Percentiles rank a stretch among this genome's conserved stretches.
phyloP scores from a whole-genome alignment of 192 early-diverging fungal species.

The Coemansia sp. region DNA sequence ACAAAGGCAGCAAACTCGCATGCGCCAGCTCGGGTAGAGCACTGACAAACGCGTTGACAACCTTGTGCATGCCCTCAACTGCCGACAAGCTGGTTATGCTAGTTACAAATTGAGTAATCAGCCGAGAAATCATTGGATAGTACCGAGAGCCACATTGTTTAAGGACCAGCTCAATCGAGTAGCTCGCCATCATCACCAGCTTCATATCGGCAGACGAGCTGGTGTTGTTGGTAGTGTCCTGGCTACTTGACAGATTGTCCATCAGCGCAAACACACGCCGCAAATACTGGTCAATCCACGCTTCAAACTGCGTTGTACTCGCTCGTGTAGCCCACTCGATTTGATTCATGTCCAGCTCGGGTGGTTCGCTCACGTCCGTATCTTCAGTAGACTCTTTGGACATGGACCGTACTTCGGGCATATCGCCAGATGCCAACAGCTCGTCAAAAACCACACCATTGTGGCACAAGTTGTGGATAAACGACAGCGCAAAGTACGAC shows the following conservation, averaged over 20 bases:
- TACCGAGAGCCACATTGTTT: constrained; percentile 48
- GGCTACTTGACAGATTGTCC: constrained; percentile 44
- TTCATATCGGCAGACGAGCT: constrained; percentile 17
- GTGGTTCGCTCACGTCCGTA: constrained; percentile 33
- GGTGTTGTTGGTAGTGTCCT: constrained; percentile 25
- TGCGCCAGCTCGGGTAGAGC: constrained; percentile 47
- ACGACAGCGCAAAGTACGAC: constrained; percentile 56
- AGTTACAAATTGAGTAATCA: constrained; percentile 42
- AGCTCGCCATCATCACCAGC: constrained; percentile 29
- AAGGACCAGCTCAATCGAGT: constrained; percentile 38
- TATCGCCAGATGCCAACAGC: constrained; percentile 31
- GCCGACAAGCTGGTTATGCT: constrained; percentile 50
- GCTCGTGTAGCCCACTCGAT: constrained; percentile 68
- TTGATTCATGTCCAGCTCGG: constrained; percentile 58
- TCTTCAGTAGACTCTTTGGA: constrained; percentile 52
- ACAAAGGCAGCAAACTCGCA: constrained; percentile 28
- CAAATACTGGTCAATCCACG: constrained; percentile 82
- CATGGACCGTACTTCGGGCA: constrained; percentile 24
- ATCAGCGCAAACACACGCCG: constrained; percentile 76
- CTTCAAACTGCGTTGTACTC: constrained; percentile 81
- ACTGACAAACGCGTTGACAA: constrained; percentile 34
- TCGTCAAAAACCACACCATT: constrained; percentile 52
- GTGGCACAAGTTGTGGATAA: constrained; percentile 42
- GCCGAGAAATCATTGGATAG: constrained; percentile 49
- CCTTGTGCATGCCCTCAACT: constrained; percentile 30